Base-by-base conservation (phyloP, 345 rosid genomes). In the Litchi chinensis region DNA sequence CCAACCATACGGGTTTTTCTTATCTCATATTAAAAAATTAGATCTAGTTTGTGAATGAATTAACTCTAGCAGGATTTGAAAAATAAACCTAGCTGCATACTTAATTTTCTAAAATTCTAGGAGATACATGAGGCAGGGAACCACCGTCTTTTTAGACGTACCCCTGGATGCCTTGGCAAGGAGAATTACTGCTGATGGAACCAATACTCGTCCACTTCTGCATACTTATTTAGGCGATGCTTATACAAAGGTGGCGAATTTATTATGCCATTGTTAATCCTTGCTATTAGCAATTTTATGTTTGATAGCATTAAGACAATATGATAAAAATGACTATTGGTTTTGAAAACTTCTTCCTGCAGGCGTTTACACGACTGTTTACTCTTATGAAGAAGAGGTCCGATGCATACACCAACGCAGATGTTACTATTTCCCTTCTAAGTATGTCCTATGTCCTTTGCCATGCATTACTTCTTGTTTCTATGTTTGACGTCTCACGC, bases 101-200 rank as follows among this genome's bases (percentile, higher is more conserved):
- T 4, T 56, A 0, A 3, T 64, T 63, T 18, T 52, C 8, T 12
- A 26, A 56, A n/a, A 39, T 48, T 59, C 71, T 32, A 87, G 90
- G 88, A 77, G 76, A n/a, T 85, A 79, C 60, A 83, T 87, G 86
- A 80, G 24, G 40, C 80, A 79, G 57, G 90, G 88, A 40, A 77
- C 85, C 50, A 85, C 74, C 28, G 81, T 88, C 41, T 83, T 68
- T 52, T 79, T 88, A 40, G 83, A 85, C 76, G 90, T 83, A 21
- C 90, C 90, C 7, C 21, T 85, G 65, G 88, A 88, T 70, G 84
- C 90, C 73, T 70, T 88, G 74, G 90, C 90, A 57, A 79, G 82
- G 82, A 88, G 90, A 78, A 88, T 88, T 79, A 87, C 88, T 7
- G 88, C 90, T 24, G 86, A 82, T 12, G 90, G 90, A 26, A 88